Base-by-base conservation (phyloP, 2,329 filamentous ascomycete genomes). In the Tetracladium maxilliforme region DNA sequence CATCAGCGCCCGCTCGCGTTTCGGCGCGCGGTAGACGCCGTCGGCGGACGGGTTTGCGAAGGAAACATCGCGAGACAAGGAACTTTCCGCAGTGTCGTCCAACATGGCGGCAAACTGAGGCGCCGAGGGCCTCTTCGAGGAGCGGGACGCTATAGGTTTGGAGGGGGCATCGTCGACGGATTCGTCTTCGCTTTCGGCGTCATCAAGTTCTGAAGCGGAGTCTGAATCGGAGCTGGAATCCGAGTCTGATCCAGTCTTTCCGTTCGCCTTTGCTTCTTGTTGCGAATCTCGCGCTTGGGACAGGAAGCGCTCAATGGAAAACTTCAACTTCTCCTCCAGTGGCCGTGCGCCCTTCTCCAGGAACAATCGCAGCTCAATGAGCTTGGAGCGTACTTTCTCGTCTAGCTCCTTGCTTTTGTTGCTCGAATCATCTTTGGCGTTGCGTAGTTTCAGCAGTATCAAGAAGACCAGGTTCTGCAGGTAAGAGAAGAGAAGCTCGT, bases 401-500 rank as follows among this genome's bases (percentile, higher is more conserved):
- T 73, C 61, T 1, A 74, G 50, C 1, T 60, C 52, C 2, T 47
- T 40, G 1, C 57, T 45, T 6, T 42, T 39, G 24, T 55, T 43
- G 11, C 33, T 28, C 12, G 41, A 40, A 4, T 48, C 39, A 10
- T 32, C 38, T 6, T 41, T 38, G 1, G 41, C 38, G 44, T 72
- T 70, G 30, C 81, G 71, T 12, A 95, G 51, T 43, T 92, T 87
- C 19, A 92, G 52, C 3, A 93, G 58, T 22, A 92, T 77, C 20
- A 93, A 58, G 39, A 92, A 92, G 22, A 90, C 81, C 4, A 95
- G 70, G 42, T 93, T 92, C 43, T 98, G 87, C 0, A 98, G 63
- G 51, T 98, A 98, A 4, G 87, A 87, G 19, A 98, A 72, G 11
- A 98, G 72, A n/a, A 98, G 65, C 47, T 98, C 90, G 52, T 92